Conservation (phyloP, 139 green algal species). For the Chlamydomonas asymmetrica region DNA sequence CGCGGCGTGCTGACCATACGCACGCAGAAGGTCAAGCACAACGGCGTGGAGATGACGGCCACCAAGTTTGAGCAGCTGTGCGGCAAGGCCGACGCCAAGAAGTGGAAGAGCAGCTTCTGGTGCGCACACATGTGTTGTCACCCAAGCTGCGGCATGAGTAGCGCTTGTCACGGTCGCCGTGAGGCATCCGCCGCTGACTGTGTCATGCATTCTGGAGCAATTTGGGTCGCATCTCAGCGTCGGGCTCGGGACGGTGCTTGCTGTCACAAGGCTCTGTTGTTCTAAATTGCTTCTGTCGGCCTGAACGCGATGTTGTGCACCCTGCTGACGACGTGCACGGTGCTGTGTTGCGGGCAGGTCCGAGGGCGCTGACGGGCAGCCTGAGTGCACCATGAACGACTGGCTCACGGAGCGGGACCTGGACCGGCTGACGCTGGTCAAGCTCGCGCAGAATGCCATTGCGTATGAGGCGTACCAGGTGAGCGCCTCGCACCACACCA, state of each 20-base stretch:
- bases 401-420: slow-evolving; percentile 61
- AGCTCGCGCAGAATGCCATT: slow-evolving; percentile 41
- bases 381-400: slow-evolving; percentile 58
- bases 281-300: too few species aligned
- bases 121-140: too few species aligned
- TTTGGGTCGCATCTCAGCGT: too few species aligned
- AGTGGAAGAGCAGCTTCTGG: slow-evolving; percentile 86
- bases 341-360: slow-evolving; percentile 3
- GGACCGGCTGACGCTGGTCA: slow-evolving; percentile 55
- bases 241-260: too few species aligned
- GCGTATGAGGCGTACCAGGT: slow-evolving; percentile 28
- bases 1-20: slow-evolving; percentile 55
- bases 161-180: too few species aligned
- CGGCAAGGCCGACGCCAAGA: slow-evolving; percentile 83
- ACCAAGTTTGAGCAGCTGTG: slow-evolving; percentile 75
- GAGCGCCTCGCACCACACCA: too few species aligned
- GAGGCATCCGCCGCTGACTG: too few species aligned
- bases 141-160: too few species aligned
- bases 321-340: too few species aligned
- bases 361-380: slow-evolving; percentile 7
- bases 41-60: slow-evolving; percentile 57
- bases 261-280: too few species aligned
- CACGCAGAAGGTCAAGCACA: slow-evolving; percentile 63
- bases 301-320: too few species aligned
- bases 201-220: too few species aligned